Base-by-base conservation (phyloP, 495 filamentous ascomycete genomes). In the Jackrogersella minutella region DNA sequence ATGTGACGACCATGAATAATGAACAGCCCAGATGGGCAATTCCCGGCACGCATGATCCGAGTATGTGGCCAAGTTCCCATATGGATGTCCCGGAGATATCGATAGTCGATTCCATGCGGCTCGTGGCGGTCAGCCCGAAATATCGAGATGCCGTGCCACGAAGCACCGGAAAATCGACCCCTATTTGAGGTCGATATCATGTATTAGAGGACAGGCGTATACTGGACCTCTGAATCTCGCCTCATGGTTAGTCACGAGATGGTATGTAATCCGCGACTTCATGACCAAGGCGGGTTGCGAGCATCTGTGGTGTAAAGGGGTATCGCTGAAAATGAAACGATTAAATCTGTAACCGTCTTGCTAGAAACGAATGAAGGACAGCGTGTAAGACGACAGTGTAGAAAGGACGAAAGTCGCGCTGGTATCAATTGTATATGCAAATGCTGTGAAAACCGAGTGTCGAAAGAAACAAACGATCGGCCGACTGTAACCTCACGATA, bases 371-470 rank as follows among this genome's bases (percentile, higher is more conserved):
- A 62, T 30, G 62, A 55, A 61, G 53, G 37, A 58, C 41, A 54
- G 46, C 26, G n/a, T 63, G 39, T 53, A 26, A 37, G 46, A 58
- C 7, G 53, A 67, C 19, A 50, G 37, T 51, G 51, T 57, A 64
- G 24, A 68, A 68, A 56, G 28, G 54, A 69, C 41, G 31, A 63
- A 72, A 57, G 62, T 17, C 47, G 33, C 44, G 44, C 47, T 70
- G 66, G 66, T 72, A 72, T 74, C 66, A 68, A 68, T 57, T 63
- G 69, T 68, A 67, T 69, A 66, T 67, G 65, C 62, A 59, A 63
- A 72, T 67, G 59, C 62, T 40, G 53, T 13, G 57, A 64, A 16
- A 58, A 62, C 39, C 44, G 44, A 58, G 62, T 36, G 36, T 44
- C 39, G 67, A 49, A 46, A 58, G 22, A 62, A 50, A 60, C n/a